Evolutionary conservation across 495 filamentous ascomycete species (phyloP), one percentile per base, ranked within the genome.

Genomic region (Friedmanniomyces simplex): DNA sequence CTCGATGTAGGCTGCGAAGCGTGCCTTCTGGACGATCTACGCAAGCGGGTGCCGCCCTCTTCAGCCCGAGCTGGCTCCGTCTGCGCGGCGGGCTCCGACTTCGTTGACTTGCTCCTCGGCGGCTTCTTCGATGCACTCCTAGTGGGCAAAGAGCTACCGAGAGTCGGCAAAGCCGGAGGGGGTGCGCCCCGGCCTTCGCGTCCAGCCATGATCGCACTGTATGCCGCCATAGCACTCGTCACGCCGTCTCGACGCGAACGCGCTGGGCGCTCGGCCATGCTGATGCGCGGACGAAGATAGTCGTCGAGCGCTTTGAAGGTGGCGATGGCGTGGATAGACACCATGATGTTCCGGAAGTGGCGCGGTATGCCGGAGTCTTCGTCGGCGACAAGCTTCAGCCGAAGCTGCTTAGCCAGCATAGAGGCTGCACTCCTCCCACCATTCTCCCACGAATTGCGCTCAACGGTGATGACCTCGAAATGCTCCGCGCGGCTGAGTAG

Each of bases 231-330:
- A 63, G 84, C 75, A 73, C 82, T 69, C 37, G 80, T 76, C 46
- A 88, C 70, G 7, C 49, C 49, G 37, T 94, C 90, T 22, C 88
- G 76, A 47, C 86, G 79, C 25, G 83, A 77, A 10, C 74, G 76
- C 51, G 85, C 79, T 24, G 93, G 87, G 16, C 89, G 82, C 58
- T 97, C 91, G 0, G 87, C 82, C 21, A 95, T 63, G 63, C 76
- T 88, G 54, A 99, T 96, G 53, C 91, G 77, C 1, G 94, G 93
- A 52, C 91, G 83, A 43, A 99, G 76, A 72, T 96, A 99, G 68
- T 99, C 94, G 66, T 97, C 93, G 28, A 99, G 73, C 1, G 93
- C 86, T 67, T 97, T 97, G 72, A 99, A 96, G 0, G 90, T 96
- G 10, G 94, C 91, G 68, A 99, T 97, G 28, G 94, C 94, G 71